Percentiles rank a stretch among this genome's conserved stretches.
phyloP scores from a whole-genome alignment of 1,139 yeast genomes.

The Scheffersomyces cryptocercus region DNA sequence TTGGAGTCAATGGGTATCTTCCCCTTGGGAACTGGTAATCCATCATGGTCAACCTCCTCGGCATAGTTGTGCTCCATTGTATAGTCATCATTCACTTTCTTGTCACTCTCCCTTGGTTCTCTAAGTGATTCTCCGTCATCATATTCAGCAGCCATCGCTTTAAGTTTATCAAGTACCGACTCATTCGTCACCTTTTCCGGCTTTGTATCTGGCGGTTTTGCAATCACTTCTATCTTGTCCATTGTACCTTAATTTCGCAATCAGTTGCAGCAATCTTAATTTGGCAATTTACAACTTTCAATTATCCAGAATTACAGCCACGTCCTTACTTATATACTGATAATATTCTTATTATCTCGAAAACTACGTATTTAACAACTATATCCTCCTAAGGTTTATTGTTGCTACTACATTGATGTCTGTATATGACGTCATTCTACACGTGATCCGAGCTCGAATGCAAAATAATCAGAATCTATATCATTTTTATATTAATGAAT shows the following conservation, averaged over 20 bases:
- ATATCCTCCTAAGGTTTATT: constrained; percentile 3
- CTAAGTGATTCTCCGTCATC: background rate
- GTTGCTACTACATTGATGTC: background rate
- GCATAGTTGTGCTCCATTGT: background rate
- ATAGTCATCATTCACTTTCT: constrained; percentile 5
- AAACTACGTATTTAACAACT: constrained; percentile 2
- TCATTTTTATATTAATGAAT: background rate
- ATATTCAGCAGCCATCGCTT: background rate
- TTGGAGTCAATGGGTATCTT: constrained; percentile 45
- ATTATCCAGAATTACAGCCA: too few species aligned
- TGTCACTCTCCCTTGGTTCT: constrained; percentile 4
- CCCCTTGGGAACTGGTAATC: constrained; percentile 39
- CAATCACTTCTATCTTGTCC: constrained; percentile 17
- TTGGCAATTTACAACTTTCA: too few species aligned
- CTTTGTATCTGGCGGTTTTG: constrained; percentile 15
- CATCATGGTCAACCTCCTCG: constrained; percentile 30
- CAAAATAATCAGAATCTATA: background rate
- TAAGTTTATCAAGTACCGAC: constrained; percentile 2
- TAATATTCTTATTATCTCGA: background rate
- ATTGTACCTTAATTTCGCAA: constrained; percentile 3
- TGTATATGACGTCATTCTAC: background rate
- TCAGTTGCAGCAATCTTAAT: too few species aligned
- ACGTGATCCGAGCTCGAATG: background rate
- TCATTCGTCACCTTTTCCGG: constrained; percentile 4
- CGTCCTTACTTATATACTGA: background rate